Conservation (phyloP, 306 rosid genomes). For the Senna siamea region DNA sequence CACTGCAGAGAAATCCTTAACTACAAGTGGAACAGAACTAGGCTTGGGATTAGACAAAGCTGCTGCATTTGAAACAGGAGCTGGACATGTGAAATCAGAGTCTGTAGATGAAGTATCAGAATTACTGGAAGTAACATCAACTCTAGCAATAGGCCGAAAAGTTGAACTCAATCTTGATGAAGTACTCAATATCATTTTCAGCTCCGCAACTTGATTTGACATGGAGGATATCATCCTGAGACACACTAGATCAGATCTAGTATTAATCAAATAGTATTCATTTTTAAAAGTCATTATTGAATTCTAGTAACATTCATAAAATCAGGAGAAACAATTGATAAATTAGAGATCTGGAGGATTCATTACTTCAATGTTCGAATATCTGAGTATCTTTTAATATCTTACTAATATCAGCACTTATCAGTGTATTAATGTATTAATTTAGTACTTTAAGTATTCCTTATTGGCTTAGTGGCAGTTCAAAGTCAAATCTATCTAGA, state of each 20-base stretch:
- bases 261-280: constrained; percentile 62
- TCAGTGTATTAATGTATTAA: background rate
- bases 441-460: background rate
- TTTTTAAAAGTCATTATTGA: constrained; percentile 38
- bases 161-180: constrained; percentile 69
- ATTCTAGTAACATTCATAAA: constrained; percentile 27
- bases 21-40: constrained; percentile 52
- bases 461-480: background rate
- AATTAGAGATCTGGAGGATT: background rate
- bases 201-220: constrained; percentile 86
- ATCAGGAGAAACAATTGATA: constrained; percentile 11
- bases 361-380: background rate
- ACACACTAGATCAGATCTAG: constrained; percentile 80
- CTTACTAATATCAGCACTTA: constrained; percentile 6
- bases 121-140: constrained; percentile 70
- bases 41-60: constrained; percentile 44
- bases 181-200: constrained; percentile 69
- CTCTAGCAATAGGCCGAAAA: constrained; percentile 62
- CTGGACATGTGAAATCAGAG: constrained; percentile 77
- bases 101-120: constrained; percentile 80
- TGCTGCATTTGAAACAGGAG: constrained; percentile 54
- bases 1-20: constrained; percentile 76
- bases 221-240: constrained; percentile 91
- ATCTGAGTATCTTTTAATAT: background rate
- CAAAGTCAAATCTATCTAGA: background rate